Evolutionary conservation across 164 flowering plant species (phyloP), one percentile per base, ranked within the genome.

Genomic region (Liquidambar formosana): DNA sequence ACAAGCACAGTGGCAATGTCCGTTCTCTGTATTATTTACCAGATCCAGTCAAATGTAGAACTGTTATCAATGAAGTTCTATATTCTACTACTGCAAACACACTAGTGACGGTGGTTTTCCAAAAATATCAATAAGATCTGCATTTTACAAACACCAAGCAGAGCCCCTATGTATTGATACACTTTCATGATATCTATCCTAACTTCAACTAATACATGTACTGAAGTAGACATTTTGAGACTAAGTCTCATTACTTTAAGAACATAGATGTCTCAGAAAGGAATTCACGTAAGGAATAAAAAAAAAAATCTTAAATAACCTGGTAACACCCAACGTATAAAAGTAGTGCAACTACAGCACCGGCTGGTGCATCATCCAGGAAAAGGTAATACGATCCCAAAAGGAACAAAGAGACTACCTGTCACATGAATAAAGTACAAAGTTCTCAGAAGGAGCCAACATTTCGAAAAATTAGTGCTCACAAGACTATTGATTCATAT

Each of bases 281-380:
- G 21, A 57, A 38, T 38, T 49, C 10, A 19, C 10, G 22, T 14
- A 60, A 62, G 67, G 43, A 23, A 54, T 33, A 22, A 41, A 33
- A 46, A n/a, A n/a, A 26, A 56, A 64, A 57, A 5, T 60, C 8
- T 22, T 41, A 3, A 6, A 52, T 81, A 95, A 95, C 99, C 98
- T 96, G 99, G 75, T 96, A 96, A 79, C 96, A 90, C 13, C 98
- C 94, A 61, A 93, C 98, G 71, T 96, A 96, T 61, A 90, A 65
- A 46, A 96, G 83, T 70, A 96, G 76, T 38, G 89, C 98, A 77
- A 78, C 79, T 26, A 96, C 99, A 78, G 99, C 99, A 51, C 90
- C 80, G 57, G 77, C 73, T 1, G 95, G 87, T 33, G 77, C 80
- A 70, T 81, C 61, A 75, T 72, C 85, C 69, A 90, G 69, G 81